phyloP scores from a whole-genome alignment of 2,329 filamentous ascomycete species.

The Trematosphaeria pertusa region DNA sequence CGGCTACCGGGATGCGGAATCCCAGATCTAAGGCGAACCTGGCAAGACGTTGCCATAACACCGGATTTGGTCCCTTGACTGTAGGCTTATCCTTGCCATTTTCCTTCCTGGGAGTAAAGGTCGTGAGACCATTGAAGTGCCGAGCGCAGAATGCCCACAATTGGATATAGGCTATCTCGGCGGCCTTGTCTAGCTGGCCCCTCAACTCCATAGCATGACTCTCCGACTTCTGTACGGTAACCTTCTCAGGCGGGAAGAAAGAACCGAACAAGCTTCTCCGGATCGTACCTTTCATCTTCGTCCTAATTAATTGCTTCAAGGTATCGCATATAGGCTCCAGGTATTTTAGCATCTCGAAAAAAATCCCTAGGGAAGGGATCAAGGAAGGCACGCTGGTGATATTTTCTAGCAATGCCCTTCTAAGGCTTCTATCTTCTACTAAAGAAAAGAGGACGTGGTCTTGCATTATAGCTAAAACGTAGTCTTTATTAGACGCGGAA shows the following conservation, averaged over 20 bases:
- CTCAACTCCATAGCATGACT: constrained; percentile 11
- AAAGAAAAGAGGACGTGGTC: constrained; percentile 14
- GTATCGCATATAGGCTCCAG: constrained; percentile 19
- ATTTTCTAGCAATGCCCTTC: constrained; percentile 11
- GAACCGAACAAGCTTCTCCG: constrained; percentile 12
- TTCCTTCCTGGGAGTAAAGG: constrained; percentile 17
- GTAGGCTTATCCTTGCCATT: constrained; percentile 11
- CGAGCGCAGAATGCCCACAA: constrained; percentile 18
- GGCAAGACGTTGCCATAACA: constrained; percentile 15
- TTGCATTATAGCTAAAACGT: constrained; percentile 13
- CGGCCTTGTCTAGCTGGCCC: constrained; percentile 4
- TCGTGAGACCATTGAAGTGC: constrained; percentile 18
- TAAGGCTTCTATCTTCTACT: constrained; percentile 1
- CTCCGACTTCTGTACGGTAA: constrained; percentile 13
- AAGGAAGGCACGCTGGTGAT: constrained; percentile 10
- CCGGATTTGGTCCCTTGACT: constrained; percentile 17
- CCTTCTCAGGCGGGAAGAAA: constrained; percentile 14
- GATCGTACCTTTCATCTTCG: constrained; percentile 18
- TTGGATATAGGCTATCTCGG: constrained; percentile 14
- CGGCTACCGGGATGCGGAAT: constrained; percentile 11
- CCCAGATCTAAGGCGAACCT: no score
- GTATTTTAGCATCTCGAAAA: constrained; percentile 26
- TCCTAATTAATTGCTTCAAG: constrained; percentile 17
- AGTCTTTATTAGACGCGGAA: constrained; percentile 10
- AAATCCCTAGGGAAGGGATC: constrained; percentile 19